Conservation (phyloP, 768 basidiomycete genomes). For the Coprinopsis strossmayeri region DNA sequence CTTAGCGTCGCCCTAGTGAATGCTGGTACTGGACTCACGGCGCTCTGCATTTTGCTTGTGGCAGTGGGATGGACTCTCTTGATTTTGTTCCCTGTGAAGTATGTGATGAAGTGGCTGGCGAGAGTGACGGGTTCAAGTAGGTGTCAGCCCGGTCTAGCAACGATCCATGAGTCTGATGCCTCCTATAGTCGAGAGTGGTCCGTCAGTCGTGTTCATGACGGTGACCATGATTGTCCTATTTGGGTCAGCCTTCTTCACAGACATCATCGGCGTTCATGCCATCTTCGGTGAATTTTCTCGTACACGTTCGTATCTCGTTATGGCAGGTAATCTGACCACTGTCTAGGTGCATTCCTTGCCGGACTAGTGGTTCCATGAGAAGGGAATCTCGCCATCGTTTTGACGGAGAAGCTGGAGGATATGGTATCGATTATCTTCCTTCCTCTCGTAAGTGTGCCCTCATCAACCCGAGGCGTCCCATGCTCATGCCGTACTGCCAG, state of each 20-base stretch:
- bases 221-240: slow-evolving; percentile 75
- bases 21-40: slow-evolving; percentile 74
- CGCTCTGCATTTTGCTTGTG: slow-evolving; percentile 75
- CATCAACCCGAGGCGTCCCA: slow-evolving; percentile 7
- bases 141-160: slow-evolving; percentile 14
- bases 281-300: slow-evolving; percentile 61
- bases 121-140: slow-evolving; percentile 65
- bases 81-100: slow-evolving; percentile 61
- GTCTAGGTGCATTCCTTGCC: slow-evolving; percentile 69
- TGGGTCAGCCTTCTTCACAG: slow-evolving; percentile 87
- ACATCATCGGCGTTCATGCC: slow-evolving; percentile 86
- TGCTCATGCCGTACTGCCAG: slow-evolving; percentile 23
- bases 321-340: not conserved
- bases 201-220: slow-evolving; percentile 88
- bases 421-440: slow-evolving; percentile 87
- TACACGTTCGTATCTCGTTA: not conserved
- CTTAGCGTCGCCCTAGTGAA: slow-evolving; percentile 91
- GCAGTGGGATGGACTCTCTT: slow-evolving; percentile 80
- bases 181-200: slow-evolving; percentile 57
- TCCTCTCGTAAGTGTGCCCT: slow-evolving; percentile 53
- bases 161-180: not conserved
- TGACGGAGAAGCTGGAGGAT: slow-evolving; percentile 98
- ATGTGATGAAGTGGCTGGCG: slow-evolving; percentile 64
- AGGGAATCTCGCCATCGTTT: slow-evolving; percentile 74
- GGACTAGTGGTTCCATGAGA: slow-evolving; percentile 83